These are phyloP conservation scores for Globisporangium sylvaticum DNA, from an alignment of 352 stramenopile species.

Conservation along the genomic window DNA sequence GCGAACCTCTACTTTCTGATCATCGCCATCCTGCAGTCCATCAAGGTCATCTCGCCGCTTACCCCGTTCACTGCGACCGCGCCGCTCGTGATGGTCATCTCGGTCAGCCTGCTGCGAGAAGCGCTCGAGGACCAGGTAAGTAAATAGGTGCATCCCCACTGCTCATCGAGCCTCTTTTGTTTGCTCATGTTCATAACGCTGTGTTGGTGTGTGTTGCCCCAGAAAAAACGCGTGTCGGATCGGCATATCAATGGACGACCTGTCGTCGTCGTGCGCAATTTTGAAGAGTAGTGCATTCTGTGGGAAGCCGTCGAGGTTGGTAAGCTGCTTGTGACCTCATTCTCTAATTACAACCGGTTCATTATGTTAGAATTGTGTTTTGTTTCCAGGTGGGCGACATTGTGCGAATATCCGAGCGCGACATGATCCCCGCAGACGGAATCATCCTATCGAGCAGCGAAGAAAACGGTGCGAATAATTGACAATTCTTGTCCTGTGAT, in stretches of 20 bases:
- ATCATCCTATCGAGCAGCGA: constrained; percentile 86
- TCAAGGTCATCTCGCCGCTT: constrained; percentile 61
- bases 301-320: constrained; percentile 76
- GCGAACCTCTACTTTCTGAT: constrained; percentile 71
- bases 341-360: too few relatives aligned
- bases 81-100: constrained; percentile 81
- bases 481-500: neutral
- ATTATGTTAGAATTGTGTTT: too few relatives aligned
- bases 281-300: constrained; percentile 47
- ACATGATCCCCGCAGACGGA: constrained; percentile 90
- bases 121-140: constrained; percentile 73
- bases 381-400: constrained; percentile 86
- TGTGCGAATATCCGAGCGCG: constrained; percentile 76
- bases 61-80: constrained; percentile 63
- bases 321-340: too few relatives aligned
- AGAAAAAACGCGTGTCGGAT: constrained; percentile 57
- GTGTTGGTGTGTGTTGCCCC: neutral
- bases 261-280: constrained; percentile 54
- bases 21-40: constrained; percentile 71
- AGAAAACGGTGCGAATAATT: constrained; percentile 43
- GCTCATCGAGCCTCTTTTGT: too few relatives aligned
- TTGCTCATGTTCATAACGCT: too few relatives aligned
- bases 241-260: constrained; percentile 56
- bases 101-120: constrained; percentile 72
- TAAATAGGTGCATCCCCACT: too few relatives aligned